phyloP scores from a whole-genome alignment of 805 yeast species.

The Lipomyces mesembrius region DNA sequence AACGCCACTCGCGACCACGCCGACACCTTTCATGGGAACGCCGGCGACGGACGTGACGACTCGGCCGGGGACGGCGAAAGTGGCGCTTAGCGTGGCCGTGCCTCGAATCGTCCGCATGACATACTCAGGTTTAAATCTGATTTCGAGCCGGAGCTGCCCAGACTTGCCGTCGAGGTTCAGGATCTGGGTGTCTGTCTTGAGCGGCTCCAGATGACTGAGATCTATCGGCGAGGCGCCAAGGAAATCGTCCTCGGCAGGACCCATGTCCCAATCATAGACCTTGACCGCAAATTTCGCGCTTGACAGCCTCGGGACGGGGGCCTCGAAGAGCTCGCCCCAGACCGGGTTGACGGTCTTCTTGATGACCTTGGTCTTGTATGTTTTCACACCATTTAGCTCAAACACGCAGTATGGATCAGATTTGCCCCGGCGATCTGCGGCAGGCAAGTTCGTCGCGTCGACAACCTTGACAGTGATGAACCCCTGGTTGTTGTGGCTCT shows the following conservation, averaged over 20 bases:
- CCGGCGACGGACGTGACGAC: conserved; percentile 56
- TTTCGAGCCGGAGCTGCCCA: conserved; percentile 65
- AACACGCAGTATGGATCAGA: conserved; percentile 88
- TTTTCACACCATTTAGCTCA: conserved; percentile 63
- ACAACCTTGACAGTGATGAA: conserved; percentile 62
- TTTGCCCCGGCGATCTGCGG: conserved; percentile 86
- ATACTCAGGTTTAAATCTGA: conserved; percentile 73
- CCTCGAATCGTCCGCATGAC: conserved; percentile 45
- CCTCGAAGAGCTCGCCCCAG: conserved; percentile 74
- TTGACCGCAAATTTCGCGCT: conserved; percentile 62
- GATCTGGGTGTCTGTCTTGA: conserved; percentile 55
- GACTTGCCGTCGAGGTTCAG: conserved; percentile 58
- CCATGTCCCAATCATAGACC: conserved; percentile 91
- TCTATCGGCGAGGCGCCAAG: conserved; percentile 68
- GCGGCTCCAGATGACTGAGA: conserved; percentile 65
- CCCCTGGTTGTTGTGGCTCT: conserved; percentile 78
- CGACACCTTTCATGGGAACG: conserved; percentile 57
- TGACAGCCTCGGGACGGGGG: conserved; percentile 64
- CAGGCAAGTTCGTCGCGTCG: conserved; percentile 68
- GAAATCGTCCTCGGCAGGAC: conserved; percentile 80
- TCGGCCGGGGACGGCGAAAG: conserved; percentile 45
- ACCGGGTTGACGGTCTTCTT: conserved; percentile 90
- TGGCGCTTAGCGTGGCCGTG: conserved; percentile 31
- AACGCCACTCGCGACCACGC: conserved; percentile 54
- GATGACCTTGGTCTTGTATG: conserved; percentile 74